Evolutionary conservation across 495 filamentous ascomycete genomes (phyloP).

Genomic region (Emericellopsis terricola): DNA sequence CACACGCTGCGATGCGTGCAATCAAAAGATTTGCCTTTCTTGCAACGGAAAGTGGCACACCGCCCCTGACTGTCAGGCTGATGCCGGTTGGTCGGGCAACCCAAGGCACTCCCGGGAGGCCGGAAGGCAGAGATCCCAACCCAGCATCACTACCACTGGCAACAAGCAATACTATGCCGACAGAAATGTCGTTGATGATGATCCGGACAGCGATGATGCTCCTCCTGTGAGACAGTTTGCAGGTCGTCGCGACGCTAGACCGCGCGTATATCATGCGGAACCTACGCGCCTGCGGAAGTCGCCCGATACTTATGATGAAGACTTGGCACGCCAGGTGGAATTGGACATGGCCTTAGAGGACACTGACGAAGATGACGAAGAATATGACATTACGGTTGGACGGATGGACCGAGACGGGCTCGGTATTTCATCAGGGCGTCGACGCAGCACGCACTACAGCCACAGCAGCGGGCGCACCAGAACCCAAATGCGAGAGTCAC

Average conservation of each 20-base stretch:
- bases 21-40: conserved; percentile 50
- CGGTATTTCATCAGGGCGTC: not conserved
- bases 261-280: too few relatives aligned
- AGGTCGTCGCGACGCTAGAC: too few relatives aligned
- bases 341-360: not conserved
- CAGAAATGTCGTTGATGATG: too few relatives aligned
- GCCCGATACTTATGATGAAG: conserved; percentile 24
- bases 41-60: conserved; percentile 62
- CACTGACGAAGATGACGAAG: conserved; percentile 2
- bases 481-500: not conserved
- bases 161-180: conserved; percentile 69
- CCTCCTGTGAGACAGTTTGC: too few relatives aligned
- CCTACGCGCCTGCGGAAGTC: too few relatives aligned
- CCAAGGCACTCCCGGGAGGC: conserved; percentile 49
- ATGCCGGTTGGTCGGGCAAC: conserved; percentile 46
- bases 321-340: conserved; percentile 35
- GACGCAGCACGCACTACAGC: not conserved
- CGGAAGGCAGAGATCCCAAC: conserved; percentile 62
- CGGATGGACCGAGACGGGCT: not conserved
- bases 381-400: not conserved
- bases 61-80: conserved; percentile 47
- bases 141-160: conserved; percentile 60
- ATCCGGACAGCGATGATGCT: too few relatives aligned
- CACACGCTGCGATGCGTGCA: conserved; percentile 47
- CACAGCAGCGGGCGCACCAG: conserved; percentile 1